Evolutionary conservation across 192 early-diverging fungal genomes (phyloP).

Genomic region (Glomus cerebriforme): DNA sequence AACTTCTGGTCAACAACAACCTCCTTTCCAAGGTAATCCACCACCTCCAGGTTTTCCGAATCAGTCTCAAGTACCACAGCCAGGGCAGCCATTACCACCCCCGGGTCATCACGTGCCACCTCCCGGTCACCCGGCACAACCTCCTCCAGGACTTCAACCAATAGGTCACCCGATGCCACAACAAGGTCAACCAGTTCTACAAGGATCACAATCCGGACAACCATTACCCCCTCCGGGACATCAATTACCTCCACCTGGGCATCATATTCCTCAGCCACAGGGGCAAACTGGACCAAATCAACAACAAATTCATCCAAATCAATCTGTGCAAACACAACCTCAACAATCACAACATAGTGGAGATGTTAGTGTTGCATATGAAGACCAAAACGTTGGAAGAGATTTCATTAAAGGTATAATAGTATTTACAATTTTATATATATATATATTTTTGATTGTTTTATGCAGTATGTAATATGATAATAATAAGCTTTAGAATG

Average conservation of each 20-base stretch:
- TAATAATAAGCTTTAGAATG: too few species aligned
- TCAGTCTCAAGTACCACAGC: neutral
- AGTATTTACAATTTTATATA: too few species aligned
- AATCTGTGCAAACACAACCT: neutral
- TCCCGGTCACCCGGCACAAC: too few species aligned
- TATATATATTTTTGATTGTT: too few species aligned
- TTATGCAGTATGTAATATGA: too few species aligned
- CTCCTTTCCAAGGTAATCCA: slow-evolving; percentile 1
- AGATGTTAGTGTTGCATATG: slow-evolving; percentile 17
- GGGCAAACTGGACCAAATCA: neutral
- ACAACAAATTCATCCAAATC: neutral
- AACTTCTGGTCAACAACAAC: neutral
- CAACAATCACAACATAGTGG: neutral
- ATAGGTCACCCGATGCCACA: neutral
- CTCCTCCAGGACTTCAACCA: neutral
- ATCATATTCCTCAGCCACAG: neutral
- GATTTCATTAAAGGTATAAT: slow-evolving; percentile 29
- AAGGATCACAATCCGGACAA: neutral
- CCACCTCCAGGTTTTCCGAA: slow-evolving; percentile 2
- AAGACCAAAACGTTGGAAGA: slow-evolving; percentile 16
- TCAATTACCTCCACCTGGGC: slow-evolving; percentile 1
- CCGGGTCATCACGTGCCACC: slow-evolving; percentile 5
- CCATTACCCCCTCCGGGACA: neutral
- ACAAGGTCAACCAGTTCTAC: neutral
- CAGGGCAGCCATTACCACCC: neutral